Percentiles rank a stretch among this genome's conserved stretches.
phyloP scores from a whole-genome alignment of 2,329 filamentous ascomycete species.

The Ophiostoma himal-ulmi region DNA sequence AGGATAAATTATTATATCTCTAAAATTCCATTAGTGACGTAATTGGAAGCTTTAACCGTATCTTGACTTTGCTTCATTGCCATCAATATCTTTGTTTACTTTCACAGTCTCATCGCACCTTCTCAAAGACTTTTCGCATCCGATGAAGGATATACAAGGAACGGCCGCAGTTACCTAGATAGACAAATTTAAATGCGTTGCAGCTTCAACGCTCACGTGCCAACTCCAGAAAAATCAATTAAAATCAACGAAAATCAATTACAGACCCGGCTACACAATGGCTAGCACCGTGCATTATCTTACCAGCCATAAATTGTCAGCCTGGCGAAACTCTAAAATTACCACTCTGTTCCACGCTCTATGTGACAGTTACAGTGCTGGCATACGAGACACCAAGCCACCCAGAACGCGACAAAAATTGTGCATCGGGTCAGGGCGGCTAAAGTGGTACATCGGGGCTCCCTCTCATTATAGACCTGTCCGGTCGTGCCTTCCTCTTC shows the following conservation, averaged over 20 bases:
- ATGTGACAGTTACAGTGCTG: constrained; percentile 7
- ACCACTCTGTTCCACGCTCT: background rate
- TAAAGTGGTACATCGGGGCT: constrained; percentile 17
- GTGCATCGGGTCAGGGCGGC: constrained; percentile 22
- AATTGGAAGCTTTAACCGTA: background rate
- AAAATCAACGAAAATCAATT: background rate
- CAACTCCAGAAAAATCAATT: background rate
- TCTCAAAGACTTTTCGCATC: background rate
- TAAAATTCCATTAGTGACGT: background rate
- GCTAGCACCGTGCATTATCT: background rate
- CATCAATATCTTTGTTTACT: background rate
- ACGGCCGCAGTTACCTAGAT: background rate
- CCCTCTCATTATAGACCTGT: constrained; percentile 5
- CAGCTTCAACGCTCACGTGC: background rate
- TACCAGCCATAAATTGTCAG: background rate
- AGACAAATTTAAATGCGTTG: background rate
- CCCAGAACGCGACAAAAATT: constrained; percentile 21
- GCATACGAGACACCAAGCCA: constrained; percentile 17
- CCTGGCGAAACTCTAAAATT: background rate
- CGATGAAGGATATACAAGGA: background rate
- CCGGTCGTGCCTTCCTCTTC: background rate
- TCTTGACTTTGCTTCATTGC: background rate
- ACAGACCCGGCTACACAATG: background rate
- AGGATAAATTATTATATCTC: background rate
- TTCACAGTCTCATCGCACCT: background rate